Base-by-base conservation (phyloP, 2,329 filamentous ascomycete species). In the Periconia sp. region DNA sequence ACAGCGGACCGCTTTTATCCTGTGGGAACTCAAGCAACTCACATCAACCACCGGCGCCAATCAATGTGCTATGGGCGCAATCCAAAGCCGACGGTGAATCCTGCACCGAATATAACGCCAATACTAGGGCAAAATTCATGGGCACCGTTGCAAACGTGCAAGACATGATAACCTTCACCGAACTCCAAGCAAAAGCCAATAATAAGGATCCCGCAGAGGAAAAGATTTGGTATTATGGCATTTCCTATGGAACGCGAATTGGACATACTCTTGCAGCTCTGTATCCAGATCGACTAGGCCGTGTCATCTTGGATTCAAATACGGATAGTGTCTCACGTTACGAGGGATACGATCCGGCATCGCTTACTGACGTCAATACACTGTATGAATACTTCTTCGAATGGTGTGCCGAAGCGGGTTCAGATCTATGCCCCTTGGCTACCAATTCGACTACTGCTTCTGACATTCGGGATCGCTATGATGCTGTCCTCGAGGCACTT, bases 381-480 rank as follows among this genome's bases (percentile, higher is more conserved):
- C 47, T 15, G 11, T n/a, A 57, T 64, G 15, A 37, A 37, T 77
- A 73, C 17, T 85, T 86, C 52, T 82, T 80, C 57, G 66, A 72
- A 11, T 76, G 79, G 48, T 87, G 84, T 61, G 75, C 79, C 61
- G 68, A 75, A 37, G 82, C 79, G 27, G 80, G 80, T 7, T 35
- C 31, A 13, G 47, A 54, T 27, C 50, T 52, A 18, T 61, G 58
- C 44, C 13, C 33, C 6, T 56, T 61, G 33, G 50, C 54, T 14
- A 20, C 45, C 2, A 47, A 51, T 8, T 50, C 55, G 17, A 17
- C 14, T 2, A 41, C 15, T 27, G 45, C 48, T 23, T 35, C 41
- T 27, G 50, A 52, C 7, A 40, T 61, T 20, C 42, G 54, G 37
- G 49, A 27, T 15, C 56, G 56, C 30, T 59, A 54, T 47, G 37